Conservation (phyloP, 495 filamentous ascomycete species). For the Gamarada debralockiae region DNA sequence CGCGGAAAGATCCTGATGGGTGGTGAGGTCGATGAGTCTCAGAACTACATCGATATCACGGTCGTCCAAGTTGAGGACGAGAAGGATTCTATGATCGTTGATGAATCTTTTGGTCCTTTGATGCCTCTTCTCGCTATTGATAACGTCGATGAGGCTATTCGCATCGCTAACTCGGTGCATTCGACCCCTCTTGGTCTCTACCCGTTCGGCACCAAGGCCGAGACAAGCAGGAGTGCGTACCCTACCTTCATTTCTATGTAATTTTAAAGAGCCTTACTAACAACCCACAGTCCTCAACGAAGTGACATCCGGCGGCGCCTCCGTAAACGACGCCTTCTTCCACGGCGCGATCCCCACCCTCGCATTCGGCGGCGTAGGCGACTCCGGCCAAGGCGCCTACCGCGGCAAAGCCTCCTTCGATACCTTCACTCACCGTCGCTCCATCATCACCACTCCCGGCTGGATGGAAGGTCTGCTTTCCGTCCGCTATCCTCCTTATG, state of each 20-base stretch:
- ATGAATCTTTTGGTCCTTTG: conserved; percentile 90
- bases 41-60: conserved; percentile 83
- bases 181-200: conserved; percentile 79
- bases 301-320: conserved; percentile 72
- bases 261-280: conserved; percentile 12
- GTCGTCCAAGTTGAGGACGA: conserved; percentile 69
- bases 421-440: conserved; percentile 75
- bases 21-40: conserved; percentile 70
- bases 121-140: conserved; percentile 74
- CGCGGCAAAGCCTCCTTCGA: conserved; percentile 82
- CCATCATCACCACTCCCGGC: conserved; percentile 66
- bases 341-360: conserved; percentile 74
- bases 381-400: conserved; percentile 79
- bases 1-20: conserved; percentile 83
- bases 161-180: conserved; percentile 68
- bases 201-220: conserved; percentile 74
- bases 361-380: conserved; percentile 87
- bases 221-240: conserved; percentile 35
- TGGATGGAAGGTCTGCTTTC: conserved; percentile 77
- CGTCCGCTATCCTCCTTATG: conserved; percentile 80
- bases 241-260: neutral
- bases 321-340: conserved; percentile 78
- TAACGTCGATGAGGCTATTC: conserved; percentile 76
- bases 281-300: conserved; percentile 44
- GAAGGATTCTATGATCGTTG: conserved; percentile 71